phyloP scores from a whole-genome alignment of 2,329 filamentous ascomycete species.

The Trichoderma sp. region DNA sequence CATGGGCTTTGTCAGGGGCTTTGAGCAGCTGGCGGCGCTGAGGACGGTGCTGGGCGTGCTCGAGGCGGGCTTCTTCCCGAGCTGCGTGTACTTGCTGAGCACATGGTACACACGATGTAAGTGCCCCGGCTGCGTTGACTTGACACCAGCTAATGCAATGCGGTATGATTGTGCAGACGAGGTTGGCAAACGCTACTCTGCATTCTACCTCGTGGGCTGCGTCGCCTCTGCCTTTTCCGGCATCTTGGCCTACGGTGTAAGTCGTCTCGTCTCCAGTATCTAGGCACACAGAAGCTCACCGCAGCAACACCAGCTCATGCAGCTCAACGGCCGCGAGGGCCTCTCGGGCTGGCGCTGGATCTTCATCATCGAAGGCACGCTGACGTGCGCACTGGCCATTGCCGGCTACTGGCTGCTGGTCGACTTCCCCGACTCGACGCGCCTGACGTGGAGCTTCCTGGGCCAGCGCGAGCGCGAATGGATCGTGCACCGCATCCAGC shows the following conservation, averaged over 20 bases:
- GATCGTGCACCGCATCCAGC: slow-evolving; percentile 55
- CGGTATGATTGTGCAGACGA: slow-evolving; percentile 51
- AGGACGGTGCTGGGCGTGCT: slow-evolving; percentile 63
- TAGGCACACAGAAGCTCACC: not conserved
- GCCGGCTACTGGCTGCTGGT: slow-evolving; percentile 60
- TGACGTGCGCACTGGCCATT: slow-evolving; percentile 57
- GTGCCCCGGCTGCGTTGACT: slow-evolving; percentile 29
- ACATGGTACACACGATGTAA: slow-evolving; percentile 71
- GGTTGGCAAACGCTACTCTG: slow-evolving; percentile 67
- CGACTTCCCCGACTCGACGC: slow-evolving; percentile 62
- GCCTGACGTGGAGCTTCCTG: slow-evolving; percentile 56
- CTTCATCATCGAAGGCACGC: slow-evolving; percentile 56
- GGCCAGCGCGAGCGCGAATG: slow-evolving; percentile 52
- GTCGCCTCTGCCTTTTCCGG: slow-evolving; percentile 67
- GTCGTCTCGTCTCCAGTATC: slow-evolving; percentile 28
- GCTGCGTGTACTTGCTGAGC: slow-evolving; percentile 70
- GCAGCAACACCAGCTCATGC: slow-evolving; percentile 51
- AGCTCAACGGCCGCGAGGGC: slow-evolving; percentile 58
- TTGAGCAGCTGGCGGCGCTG: slow-evolving; percentile 54
- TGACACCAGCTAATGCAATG: not conserved
- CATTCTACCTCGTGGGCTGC: slow-evolving; percentile 70
- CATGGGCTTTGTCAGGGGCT: slow-evolving; percentile 63
- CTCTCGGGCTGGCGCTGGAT: slow-evolving; percentile 69
- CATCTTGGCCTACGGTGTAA: slow-evolving; percentile 68
- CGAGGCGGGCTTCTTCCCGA: slow-evolving; percentile 72